Conservation (phyloP, 192 early-diverging fungal genomes). For the Coemansia sp. region DNA sequence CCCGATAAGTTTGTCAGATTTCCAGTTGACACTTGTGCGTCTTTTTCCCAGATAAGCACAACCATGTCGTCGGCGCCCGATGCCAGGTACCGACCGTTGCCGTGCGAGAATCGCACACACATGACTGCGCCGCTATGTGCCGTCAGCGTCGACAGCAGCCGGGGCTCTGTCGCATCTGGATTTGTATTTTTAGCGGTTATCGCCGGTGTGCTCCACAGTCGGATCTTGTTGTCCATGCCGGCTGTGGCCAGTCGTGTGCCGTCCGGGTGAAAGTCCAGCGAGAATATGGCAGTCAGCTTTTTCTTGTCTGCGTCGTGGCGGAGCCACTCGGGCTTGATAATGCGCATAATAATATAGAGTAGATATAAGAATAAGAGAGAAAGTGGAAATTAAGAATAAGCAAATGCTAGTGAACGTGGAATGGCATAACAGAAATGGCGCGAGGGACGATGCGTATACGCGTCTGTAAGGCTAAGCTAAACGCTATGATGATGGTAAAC, state of each 20-base stretch:
- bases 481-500: too few species aligned
- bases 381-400: not conserved
- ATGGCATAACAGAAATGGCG: too few species aligned
- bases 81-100: slow-evolving; percentile 72
- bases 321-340: slow-evolving; percentile 71
- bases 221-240: slow-evolving; percentile 84
- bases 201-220: slow-evolving; percentile 81
- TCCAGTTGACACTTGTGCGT: slow-evolving; percentile 50
- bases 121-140: slow-evolving; percentile 87
- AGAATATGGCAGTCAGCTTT: slow-evolving; percentile 71
- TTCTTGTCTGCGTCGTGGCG: slow-evolving; percentile 69
- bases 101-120: slow-evolving; percentile 82
- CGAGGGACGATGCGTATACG: too few species aligned
- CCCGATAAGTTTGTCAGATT: slow-evolving; percentile 8
- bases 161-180: slow-evolving; percentile 55
- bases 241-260: slow-evolving; percentile 82
- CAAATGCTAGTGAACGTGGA: too few species aligned
- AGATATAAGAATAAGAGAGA: not conserved
- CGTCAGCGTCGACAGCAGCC: slow-evolving; percentile 76
- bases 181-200: slow-evolving; percentile 50
- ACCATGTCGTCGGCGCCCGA: slow-evolving; percentile 90
- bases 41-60: slow-evolving; percentile 88
- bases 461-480: too few species aligned
- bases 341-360: slow-evolving; percentile 57
- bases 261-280: slow-evolving; percentile 81